These are phyloP conservation scores for Pelargonium australe DNA, from an alignment of 441 rosid genomes.

Conservation along the genomic window DNA sequence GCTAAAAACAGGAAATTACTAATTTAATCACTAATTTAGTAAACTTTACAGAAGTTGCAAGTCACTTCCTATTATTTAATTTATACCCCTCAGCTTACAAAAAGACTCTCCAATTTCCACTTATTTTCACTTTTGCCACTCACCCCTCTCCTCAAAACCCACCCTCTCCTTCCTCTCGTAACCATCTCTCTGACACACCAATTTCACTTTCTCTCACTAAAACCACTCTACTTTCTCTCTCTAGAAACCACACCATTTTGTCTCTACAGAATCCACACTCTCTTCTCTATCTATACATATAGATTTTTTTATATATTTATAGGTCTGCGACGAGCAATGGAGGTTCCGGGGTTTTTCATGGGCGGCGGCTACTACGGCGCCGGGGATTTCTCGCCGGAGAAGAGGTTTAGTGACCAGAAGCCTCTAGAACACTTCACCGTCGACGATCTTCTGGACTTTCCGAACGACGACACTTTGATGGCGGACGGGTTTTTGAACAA, in stretches of 20 bases:
- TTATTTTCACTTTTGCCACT: slow-evolving; percentile 32
- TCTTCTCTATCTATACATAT: neutral
- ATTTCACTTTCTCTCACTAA: slow-evolving; percentile 3
- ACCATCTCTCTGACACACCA: slow-evolving; percentile 4
- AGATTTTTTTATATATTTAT: neutral
- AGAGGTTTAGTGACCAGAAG: slow-evolving; percentile 29
- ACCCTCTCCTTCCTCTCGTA: slow-evolving; percentile 17
- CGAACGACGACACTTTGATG: slow-evolving; percentile 44
- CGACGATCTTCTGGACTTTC: slow-evolving; percentile 83
- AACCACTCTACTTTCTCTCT: no score
- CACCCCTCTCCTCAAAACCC: slow-evolving; percentile 40
- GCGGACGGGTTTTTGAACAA: slow-evolving; percentile 35
- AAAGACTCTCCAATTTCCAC: slow-evolving; percentile 22
- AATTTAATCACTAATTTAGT: neutral
- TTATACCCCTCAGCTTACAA: slow-evolving; percentile 13
- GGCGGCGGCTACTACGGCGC: slow-evolving; percentile 31
- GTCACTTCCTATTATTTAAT: slow-evolving; percentile 28
- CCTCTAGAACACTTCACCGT: slow-evolving; percentile 44
- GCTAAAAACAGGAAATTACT: slow-evolving; percentile 15
- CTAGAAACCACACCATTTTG: no score
- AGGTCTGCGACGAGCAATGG: slow-evolving; percentile 27
- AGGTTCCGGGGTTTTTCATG: slow-evolving; percentile 33
- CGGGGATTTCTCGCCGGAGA: slow-evolving; percentile 31
- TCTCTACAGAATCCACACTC: neutral
- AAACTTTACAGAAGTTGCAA: slow-evolving; percentile 32